phyloP scores from a whole-genome alignment of 2,329 filamentous ascomycete species.

The Arthrobotrys sphaeroides region DNA sequence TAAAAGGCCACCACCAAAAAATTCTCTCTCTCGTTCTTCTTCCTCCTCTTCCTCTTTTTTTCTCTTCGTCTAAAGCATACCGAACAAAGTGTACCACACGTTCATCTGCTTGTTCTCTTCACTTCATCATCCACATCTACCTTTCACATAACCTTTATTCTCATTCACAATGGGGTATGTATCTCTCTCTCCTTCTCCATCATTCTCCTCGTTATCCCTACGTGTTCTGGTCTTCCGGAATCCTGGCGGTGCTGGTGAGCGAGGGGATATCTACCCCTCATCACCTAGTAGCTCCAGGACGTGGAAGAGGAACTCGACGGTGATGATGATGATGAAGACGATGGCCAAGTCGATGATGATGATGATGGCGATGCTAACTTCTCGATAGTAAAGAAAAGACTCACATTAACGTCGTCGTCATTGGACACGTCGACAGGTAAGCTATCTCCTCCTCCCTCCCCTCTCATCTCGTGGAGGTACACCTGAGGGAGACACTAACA shows the following conservation, averaged over 20 bases:
- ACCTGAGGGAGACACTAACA: constrained; percentile 58
- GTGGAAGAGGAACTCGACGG: no score
- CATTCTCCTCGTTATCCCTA: background rate
- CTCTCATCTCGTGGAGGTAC: constrained; percentile 54
- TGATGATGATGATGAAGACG: background rate
- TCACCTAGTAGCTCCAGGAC: background rate
- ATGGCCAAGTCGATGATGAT: background rate
- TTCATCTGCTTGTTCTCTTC: constrained; percentile 51
- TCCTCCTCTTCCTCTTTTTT: constrained; percentile 19
- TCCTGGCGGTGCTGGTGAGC: background rate
- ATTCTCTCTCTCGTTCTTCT: constrained; percentile 1
- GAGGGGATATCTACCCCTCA: background rate
- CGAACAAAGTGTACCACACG: constrained; percentile 53
- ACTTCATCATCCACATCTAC: constrained; percentile 9
- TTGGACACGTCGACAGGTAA: constrained; percentile 65
- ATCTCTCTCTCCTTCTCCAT: constrained; percentile 20
- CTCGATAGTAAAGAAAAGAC: constrained; percentile 84
- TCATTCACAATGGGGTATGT: constrained; percentile 62
- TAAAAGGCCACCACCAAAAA: constrained; percentile 20
- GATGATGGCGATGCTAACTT: constrained; percentile 9
- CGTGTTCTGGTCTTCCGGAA: background rate
- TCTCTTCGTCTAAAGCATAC: constrained; percentile 54
- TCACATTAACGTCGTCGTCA: constrained; percentile 92
- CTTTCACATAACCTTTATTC: constrained; percentile 41
- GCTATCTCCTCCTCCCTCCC: background rate